Evolutionary conservation across 2,329 filamentous ascomycete genomes (phyloP), one percentile per base, ranked within the genome.

Genomic region (Trichoderma koningiopsis): DNA sequence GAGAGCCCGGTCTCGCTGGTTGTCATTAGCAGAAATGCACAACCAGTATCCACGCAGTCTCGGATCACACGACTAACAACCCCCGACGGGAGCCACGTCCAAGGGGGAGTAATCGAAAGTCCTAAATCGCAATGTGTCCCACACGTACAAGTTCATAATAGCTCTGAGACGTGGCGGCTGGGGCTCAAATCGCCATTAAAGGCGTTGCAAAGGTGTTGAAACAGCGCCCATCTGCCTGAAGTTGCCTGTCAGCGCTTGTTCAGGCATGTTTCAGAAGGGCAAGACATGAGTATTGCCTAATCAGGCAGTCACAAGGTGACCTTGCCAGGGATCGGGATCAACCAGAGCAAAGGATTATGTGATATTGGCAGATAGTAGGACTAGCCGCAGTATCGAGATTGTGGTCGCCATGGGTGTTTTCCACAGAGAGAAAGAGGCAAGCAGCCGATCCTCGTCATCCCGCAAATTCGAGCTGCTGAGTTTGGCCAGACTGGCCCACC

Each of bases 261-360:
- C 37, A 57, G 19, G 63, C 47, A 56, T 49, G 62, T 58, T 57
- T 66, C 53, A 57, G 37, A 66, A 53, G 8, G 40, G 13, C 27
- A 55, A 43, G 19, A 49, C 33, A 55, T 16, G 56, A 4, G 6
- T 19, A 57, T 49, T 57, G 52, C 62, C 62, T 47, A 14, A 66
- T 57, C 47, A 57, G 62, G 62, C 62, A 66, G 62, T 55, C 56
- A 47, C 37, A 22, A 27, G 52, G 47, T 65, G 49, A 22, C 49
- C 52, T 56, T 22, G n/a, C 14, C 24, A 31, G 55, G 27, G 37
- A 52, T 24, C 52, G 24, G 53, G 53, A 66, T 43, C 63, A 49
- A 37, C 53, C 35, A 66, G 19, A 29, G 31, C 37, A 29, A 22
- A 19, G 29, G 55, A 57, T 43, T 43, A 43, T 43, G 40, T 43